Evolutionary conservation across 192 early-diverging fungal genomes (phyloP).

Genomic region (Gryganskiella cystojenkinii): DNA sequence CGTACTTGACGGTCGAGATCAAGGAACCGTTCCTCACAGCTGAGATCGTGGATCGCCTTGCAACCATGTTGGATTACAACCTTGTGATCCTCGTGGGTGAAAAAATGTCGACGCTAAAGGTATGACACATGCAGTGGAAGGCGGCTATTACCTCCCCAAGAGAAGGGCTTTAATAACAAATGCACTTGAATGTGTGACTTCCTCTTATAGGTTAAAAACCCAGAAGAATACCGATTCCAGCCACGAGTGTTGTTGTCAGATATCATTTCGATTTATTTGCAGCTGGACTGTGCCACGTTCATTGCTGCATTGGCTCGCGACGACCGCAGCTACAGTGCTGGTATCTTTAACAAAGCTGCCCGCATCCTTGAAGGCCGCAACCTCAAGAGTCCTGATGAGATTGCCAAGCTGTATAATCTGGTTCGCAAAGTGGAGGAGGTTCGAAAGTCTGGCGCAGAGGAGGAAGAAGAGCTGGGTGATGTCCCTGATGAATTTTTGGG

Average conservation of each 20-base stretch:
- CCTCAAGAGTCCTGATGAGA: constrained; percentile 73
- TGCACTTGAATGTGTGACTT: neutral
- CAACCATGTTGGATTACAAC: constrained; percentile 98
- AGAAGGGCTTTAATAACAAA: neutral
- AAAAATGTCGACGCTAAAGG: constrained; percentile 89
- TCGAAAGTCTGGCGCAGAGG: constrained; percentile 66
- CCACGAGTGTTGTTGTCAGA: constrained; percentile 86
- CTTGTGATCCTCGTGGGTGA: constrained; percentile 91
- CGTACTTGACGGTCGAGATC: constrained; percentile 82
- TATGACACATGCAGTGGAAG: constrained; percentile 43
- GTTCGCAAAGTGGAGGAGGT: constrained; percentile 77
- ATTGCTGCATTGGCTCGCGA: constrained; percentile 86
- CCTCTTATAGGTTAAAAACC: constrained; percentile 72
- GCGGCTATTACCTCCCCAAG: neutral
- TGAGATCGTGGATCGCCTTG: constrained; percentile 92
- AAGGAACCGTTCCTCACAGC: constrained; percentile 87
- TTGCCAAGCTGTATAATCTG: constrained; percentile 72
- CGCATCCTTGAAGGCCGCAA: constrained; percentile 71
- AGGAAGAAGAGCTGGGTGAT: constrained; percentile 84
- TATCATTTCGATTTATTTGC: constrained; percentile 86
- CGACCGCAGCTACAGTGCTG: constrained; percentile 84
- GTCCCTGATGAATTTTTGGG: constrained; percentile 92
- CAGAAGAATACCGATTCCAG: constrained; percentile 90
- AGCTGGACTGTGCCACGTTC: constrained; percentile 75
- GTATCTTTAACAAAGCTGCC: constrained; percentile 81